Evolutionary conservation across 1,284 basidiomycete species (phyloP).

Genomic region (Amylostereum chailletii): DNA sequence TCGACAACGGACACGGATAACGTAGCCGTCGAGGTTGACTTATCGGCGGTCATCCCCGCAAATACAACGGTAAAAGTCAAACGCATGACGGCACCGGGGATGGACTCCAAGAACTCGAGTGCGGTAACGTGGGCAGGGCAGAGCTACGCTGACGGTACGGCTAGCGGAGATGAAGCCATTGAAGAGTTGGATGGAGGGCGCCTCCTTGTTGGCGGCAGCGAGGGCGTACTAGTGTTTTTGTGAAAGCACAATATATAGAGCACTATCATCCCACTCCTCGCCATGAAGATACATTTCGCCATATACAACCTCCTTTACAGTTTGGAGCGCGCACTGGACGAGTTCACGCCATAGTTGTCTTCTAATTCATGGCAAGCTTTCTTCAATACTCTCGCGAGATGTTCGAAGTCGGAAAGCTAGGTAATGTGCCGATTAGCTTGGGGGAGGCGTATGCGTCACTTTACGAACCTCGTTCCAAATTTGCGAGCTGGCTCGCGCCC

Average conservation of each 20-base stretch:
- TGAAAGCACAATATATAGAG: slow-evolving; percentile 1
- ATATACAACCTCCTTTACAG: background rate
- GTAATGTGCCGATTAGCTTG: background rate
- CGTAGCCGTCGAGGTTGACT: slow-evolving; percentile 16
- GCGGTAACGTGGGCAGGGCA: slow-evolving; percentile 27
- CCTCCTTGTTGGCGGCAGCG: slow-evolving; percentile 21
- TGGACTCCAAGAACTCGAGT: slow-evolving; percentile 22
- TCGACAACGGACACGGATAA: slow-evolving; percentile 11
- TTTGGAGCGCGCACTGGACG: background rate
- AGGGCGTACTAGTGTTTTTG: slow-evolving; percentile 25
- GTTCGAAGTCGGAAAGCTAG: slow-evolving; percentile 50
- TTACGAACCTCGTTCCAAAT: slow-evolving; percentile 63
- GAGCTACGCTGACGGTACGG: slow-evolving; percentile 21
- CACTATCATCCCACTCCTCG: too few species aligned
- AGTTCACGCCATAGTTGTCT: background rate
- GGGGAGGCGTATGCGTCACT: slow-evolving; percentile 1
- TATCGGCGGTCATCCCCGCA: slow-evolving; percentile 14
- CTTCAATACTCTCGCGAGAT: slow-evolving; percentile 31
- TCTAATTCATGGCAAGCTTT: slow-evolving; percentile 19
- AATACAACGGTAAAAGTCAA: slow-evolving; percentile 19
- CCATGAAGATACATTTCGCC: background rate
- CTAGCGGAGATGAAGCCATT: slow-evolving; percentile 18
- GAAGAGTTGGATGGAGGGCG: slow-evolving; percentile 16
- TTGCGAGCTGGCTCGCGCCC: slow-evolving; percentile 64
- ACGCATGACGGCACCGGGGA: slow-evolving; percentile 22